Conservation (phyloP, 108 stramenopile genomes). For the Conticribra guillardii region DNA sequence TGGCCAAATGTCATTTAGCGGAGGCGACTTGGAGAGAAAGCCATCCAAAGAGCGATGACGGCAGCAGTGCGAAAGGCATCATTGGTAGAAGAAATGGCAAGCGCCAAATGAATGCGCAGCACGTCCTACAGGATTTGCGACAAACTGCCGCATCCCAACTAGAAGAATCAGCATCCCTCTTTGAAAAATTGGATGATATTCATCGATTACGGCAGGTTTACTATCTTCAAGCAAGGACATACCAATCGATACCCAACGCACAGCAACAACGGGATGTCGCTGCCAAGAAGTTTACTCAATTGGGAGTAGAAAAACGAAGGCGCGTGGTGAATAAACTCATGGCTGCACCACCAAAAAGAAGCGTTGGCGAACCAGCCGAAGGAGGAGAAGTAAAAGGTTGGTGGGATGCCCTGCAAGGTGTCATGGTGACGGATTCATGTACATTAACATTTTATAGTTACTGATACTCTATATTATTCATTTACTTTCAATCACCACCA, state of each 20-base stretch:
- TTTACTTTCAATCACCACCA: too few species aligned
- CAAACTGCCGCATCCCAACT: conserved; percentile 32
- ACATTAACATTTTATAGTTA: conserved; percentile 1
- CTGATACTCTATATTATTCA: too few species aligned
- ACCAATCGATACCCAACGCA: conserved; percentile 24
- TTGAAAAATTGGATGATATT: conserved; percentile 63
- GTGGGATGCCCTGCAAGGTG: conserved; percentile 3
- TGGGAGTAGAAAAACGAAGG: conserved; percentile 3
- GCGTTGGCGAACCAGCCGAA: too few species aligned
- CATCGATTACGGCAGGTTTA: conserved; percentile 58
- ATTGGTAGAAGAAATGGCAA: conserved; percentile 4
- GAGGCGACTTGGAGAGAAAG: conserved; percentile 37
- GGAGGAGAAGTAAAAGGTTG: too few species aligned
- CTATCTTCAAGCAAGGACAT: conserved; percentile 71
- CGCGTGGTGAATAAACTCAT: conserved; percentile 2
- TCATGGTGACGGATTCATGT: background rate
- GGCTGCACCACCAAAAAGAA: conserved; percentile 6
- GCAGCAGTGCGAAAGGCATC: too few species aligned
- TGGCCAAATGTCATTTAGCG: conserved; percentile 70
- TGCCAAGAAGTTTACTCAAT: conserved; percentile 29
- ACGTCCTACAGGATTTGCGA: too few species aligned
- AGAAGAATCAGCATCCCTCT: conserved; percentile 44
- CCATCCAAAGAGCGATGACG: background rate
- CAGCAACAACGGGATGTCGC: conserved; percentile 32
- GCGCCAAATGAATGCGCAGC: too few species aligned